Conservation (phyloP, 352 stramenopile genomes). For the Elongisporangium anandrum region DNA sequence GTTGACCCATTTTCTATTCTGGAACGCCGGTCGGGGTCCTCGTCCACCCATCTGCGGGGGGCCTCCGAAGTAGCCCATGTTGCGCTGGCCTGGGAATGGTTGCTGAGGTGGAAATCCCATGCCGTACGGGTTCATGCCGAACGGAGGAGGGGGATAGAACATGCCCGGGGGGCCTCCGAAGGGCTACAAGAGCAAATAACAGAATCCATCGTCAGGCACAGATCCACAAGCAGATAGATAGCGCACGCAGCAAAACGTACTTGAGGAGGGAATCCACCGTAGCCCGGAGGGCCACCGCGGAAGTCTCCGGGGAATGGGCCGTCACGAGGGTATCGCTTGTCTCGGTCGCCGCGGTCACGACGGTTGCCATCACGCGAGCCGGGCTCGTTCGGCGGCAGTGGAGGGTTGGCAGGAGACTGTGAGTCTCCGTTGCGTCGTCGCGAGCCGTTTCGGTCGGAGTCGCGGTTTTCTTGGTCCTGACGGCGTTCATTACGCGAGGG, state of each 20-base stretch:
- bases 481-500: constrained; percentile 8
- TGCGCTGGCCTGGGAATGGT: constrained; percentile 12
- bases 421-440: constrained; percentile 19
- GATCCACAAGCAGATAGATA: neutral
- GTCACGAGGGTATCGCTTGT: constrained; percentile 19
- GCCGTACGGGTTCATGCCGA: constrained; percentile 60
- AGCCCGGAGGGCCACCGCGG: constrained; percentile 54
- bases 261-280: constrained; percentile 46
- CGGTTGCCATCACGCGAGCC: constrained; percentile 11
- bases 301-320: constrained; percentile 45
- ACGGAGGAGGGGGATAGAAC: constrained; percentile 69
- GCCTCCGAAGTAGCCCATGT: constrained; percentile 17
- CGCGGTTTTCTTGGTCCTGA: constrained; percentile 25
- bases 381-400: constrained; percentile 26
- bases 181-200: constrained; percentile 41
- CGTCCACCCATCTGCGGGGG: constrained; percentile 20
- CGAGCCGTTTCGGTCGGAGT: constrained; percentile 9
- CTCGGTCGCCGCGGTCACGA: constrained; percentile 14
- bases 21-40: constrained; percentile 53
- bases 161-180: constrained; percentile 50
- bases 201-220: neutral
- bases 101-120: constrained; percentile 69
- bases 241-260: too few species aligned
- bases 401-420: constrained; percentile 9
- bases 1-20: constrained; percentile 85